Conservation (phyloP, 2,329 filamentous ascomycete species). For the Diaporthe caulivora region DNA sequence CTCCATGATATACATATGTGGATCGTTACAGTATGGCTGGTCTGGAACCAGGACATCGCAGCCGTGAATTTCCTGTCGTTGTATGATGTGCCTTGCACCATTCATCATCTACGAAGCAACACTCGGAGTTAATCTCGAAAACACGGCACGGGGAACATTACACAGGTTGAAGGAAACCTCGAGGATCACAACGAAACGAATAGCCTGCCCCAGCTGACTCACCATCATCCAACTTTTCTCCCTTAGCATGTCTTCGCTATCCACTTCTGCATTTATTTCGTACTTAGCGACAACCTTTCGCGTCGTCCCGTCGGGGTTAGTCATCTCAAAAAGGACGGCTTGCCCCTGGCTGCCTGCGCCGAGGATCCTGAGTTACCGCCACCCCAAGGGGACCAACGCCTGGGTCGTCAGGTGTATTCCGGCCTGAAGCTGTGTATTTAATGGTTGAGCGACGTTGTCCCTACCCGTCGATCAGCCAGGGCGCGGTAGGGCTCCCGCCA, state of each 20-base stretch:
- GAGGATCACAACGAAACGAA: no score
- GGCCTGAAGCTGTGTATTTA: neutral
- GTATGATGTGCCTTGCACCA: conserved; percentile 2
- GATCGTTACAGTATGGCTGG: neutral
- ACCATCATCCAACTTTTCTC: conserved; percentile 10
- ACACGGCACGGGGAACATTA: neutral
- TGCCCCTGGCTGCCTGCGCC: neutral
- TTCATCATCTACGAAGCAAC: neutral
- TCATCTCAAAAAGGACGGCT: conserved; percentile 1
- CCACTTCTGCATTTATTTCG: neutral
- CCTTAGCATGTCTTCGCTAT: neutral
- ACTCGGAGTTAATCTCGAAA: neutral
- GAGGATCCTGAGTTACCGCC: neutral
- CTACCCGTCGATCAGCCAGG: neutral
- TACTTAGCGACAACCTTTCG: neutral
- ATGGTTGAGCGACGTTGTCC: neutral
- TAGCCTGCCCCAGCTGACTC: neutral
- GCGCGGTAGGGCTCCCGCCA: neutral
- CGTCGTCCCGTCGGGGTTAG: neutral
- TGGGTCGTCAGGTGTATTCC: neutral
- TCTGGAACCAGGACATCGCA: neutral
- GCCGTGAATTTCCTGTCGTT: neutral
- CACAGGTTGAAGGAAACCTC: no score
- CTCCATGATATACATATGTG: conserved; percentile 5
- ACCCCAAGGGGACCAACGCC: neutral